These are phyloP conservation scores for Zygnema cylindricum DNA, from an alignment of 139 green algal species.

Conservation along the genomic window DNA sequence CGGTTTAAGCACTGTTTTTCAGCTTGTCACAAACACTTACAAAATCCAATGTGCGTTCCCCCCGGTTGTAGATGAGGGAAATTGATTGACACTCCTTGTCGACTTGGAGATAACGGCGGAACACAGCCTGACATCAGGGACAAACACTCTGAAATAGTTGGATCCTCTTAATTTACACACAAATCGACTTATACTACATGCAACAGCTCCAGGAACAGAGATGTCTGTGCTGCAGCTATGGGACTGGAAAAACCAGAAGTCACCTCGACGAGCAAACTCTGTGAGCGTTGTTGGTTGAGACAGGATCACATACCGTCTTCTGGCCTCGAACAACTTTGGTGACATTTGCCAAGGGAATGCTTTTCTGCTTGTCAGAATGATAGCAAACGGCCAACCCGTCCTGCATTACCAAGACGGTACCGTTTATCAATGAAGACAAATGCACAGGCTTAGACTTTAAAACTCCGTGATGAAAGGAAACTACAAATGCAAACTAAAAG, in stretches of 20 bases:
- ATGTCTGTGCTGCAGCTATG: slow-evolving; percentile 9
- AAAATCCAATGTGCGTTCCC: slow-evolving; percentile 47
- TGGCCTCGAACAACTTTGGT: slow-evolving; percentile 26
- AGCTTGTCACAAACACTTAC: slow-evolving; percentile 51
- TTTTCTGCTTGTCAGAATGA: slow-evolving; percentile 16
- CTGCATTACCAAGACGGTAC: neutral
- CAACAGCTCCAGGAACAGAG: neutral
- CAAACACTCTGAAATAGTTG: no score
- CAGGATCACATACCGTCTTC: slow-evolving; percentile 27
- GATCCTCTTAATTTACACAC: no score
- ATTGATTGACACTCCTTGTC: slow-evolving; percentile 58
- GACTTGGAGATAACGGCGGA: slow-evolving; percentile 41
- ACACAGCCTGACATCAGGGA: slow-evolving; percentile 46
- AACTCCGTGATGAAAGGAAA: neutral
- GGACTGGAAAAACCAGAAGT: neutral
- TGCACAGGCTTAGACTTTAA: neutral
- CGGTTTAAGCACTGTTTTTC: no score
- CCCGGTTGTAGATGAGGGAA: slow-evolving; percentile 58
- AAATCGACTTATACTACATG: neutral
- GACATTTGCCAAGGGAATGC: slow-evolving; percentile 20
- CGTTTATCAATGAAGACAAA: neutral
- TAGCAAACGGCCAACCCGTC: slow-evolving; percentile 37
- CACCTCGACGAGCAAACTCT: neutral
- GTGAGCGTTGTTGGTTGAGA: neutral
- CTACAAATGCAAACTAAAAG: neutral